phyloP scores from a whole-genome alignment of 805 yeast species.

The Debaryomyces tyrocola region DNA sequence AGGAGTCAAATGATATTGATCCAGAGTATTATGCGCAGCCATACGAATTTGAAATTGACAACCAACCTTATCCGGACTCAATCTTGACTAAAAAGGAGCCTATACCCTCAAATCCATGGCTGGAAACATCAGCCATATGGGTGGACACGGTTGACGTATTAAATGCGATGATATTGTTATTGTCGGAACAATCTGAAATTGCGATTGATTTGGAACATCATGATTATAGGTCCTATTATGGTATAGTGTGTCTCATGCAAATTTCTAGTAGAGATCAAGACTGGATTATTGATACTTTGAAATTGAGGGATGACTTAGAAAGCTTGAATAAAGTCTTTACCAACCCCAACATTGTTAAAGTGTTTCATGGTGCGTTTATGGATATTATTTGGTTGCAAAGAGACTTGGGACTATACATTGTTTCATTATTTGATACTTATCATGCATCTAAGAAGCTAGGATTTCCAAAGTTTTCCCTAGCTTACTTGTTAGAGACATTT shows the following conservation, averaged over 20 bases:
- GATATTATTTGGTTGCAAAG: slow-evolving; percentile 97
- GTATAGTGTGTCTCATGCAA: slow-evolving; percentile 91
- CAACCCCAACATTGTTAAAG: slow-evolving; percentile 78
- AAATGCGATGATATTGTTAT: slow-evolving; percentile 51
- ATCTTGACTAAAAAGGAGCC: slow-evolving; percentile 45
- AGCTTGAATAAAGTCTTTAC: slow-evolving; percentile 74
- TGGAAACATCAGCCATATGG: slow-evolving; percentile 62
- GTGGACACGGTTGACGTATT: slow-evolving; percentile 61
- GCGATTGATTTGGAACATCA: slow-evolving; percentile 98
- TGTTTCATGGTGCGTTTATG: slow-evolving; percentile 95
- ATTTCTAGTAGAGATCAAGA: slow-evolving; percentile 79
- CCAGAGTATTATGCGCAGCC: slow-evolving; percentile 78
- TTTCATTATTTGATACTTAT: slow-evolving; percentile 87
- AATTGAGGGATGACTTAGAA: slow-evolving; percentile 69
- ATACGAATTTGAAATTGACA: slow-evolving; percentile 69
- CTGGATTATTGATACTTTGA: slow-evolving; percentile 83
- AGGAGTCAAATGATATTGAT: slow-evolving; percentile 33
- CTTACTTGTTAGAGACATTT: slow-evolving; percentile 75
- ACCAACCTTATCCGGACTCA: slow-evolving; percentile 64
- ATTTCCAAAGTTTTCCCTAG: slow-evolving; percentile 79
- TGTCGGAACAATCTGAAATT: slow-evolving; percentile 56
- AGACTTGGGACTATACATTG: slow-evolving; percentile 89
- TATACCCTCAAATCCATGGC: slow-evolving; percentile 63
- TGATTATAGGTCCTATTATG: slow-evolving; percentile 85
- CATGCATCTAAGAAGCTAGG: slow-evolving; percentile 84